Evolutionary conservation across 352 stramenopile species (phyloP).

Genomic region (Plasmopara viticola): DNA sequence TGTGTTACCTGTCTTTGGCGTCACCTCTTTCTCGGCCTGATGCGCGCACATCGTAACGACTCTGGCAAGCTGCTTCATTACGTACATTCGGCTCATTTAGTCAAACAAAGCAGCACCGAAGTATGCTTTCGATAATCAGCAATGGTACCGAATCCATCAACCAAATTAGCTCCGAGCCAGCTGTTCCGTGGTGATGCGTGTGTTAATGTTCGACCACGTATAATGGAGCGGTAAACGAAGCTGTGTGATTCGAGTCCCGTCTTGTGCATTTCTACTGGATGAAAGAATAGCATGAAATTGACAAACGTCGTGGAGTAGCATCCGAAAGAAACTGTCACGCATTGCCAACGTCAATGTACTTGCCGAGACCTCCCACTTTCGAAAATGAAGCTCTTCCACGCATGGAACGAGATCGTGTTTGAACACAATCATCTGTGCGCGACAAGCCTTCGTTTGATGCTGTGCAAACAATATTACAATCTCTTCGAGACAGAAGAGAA

Average conservation of each 20-base stretch:
- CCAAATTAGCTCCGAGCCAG: slow-evolving; percentile 17
- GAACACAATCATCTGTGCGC: slow-evolving; percentile 35
- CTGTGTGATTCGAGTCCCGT: slow-evolving; percentile 67
- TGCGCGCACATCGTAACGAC: too few relatives aligned
- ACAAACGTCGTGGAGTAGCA: slow-evolving; percentile 68
- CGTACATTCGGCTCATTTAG: too few relatives aligned
- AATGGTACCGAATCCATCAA: slow-evolving; percentile 2
- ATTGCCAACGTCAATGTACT: slow-evolving; percentile 63
- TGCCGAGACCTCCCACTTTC: slow-evolving; percentile 65
- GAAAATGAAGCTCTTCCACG: slow-evolving; percentile 28
- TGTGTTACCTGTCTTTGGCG: too few relatives aligned
- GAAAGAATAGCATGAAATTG: slow-evolving; percentile 64
- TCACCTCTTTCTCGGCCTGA: too few relatives aligned
- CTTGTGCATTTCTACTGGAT: slow-evolving; percentile 53
- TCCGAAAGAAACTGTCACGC: slow-evolving; percentile 62
- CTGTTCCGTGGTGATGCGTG: slow-evolving; percentile 26
- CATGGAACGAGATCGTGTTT: slow-evolving; percentile 56
- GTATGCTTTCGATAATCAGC: slow-evolving; percentile 15
- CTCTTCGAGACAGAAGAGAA: slow-evolving; percentile 74
- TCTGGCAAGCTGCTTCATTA: too few relatives aligned
- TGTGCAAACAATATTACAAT: slow-evolving; percentile 71
- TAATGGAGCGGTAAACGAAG: slow-evolving; percentile 61
- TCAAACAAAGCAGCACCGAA: slow-evolving; percentile 6
- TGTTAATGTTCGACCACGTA: slow-evolving; percentile 31
- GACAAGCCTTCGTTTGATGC: slow-evolving; percentile 57